Evolutionary conservation across 2,329 filamentous ascomycete genomes (phyloP), one percentile per base, ranked within the genome.

Genomic region (Aspergillus tanneri): DNA sequence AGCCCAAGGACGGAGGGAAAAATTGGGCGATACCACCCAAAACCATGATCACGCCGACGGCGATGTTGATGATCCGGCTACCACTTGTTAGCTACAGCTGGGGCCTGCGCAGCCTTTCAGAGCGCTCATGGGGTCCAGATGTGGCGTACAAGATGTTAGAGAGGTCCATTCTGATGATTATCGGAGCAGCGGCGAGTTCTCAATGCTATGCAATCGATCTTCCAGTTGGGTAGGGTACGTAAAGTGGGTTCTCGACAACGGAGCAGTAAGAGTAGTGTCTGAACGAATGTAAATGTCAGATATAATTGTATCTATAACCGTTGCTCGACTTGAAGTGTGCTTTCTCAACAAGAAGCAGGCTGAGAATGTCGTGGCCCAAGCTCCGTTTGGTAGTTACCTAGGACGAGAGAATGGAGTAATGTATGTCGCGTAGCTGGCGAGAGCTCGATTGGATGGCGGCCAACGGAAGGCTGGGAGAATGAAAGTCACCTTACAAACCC

Each of bases 11-110:
- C 24, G 67, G 55, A 32, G 68, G 67, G 61, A 74, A 73, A 66
- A 73, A 76, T 61, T 77, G 72, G 46, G 63, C 71, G 57, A 79
- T 76, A 66, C 90, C 92, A 57, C 91, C 92, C 39, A 96, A 78
- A 39, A 95, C 77, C 84, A 96, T 95, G 59, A 96, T 81, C 59
- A 86, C 86, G 63, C 86, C 93, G 56, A 95, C 85, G 63, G 78
- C 88, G 72, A 99, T 79, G 80, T 99, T 99, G 71, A 95, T 88
- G 67, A 97, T 84, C 67, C 93, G 93, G 77, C 93, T 97, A 11
- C 36, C 18, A 5, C 25, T 49, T 60, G 50, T 53, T 60, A 46
- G 56, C 24, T 27, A 52, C 40, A 23, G 35, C 22, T 37, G 21
- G 30, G 3, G n/a, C 18, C 16, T 18, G 6, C 9, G 14, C 11